Percentiles rank a stretch among this genome's conserved stretches.
Conservation (phyloP, 306 rosid genomes). For the Casuarina glauca region DNA sequence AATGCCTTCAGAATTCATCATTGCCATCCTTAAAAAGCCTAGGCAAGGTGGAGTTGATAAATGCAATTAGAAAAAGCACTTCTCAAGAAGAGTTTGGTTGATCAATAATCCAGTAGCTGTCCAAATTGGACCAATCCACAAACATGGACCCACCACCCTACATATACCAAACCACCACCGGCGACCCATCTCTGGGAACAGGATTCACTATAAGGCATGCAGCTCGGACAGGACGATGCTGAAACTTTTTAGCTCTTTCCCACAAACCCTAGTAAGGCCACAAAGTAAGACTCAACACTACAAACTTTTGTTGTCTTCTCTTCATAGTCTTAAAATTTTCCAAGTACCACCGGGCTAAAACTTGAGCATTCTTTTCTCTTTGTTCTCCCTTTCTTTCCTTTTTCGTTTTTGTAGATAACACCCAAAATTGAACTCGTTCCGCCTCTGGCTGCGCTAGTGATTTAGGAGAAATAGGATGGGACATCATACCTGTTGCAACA, state of each 20-base stretch:
- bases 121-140: slow-evolving; percentile 27
- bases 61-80: background rate
- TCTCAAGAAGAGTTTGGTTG: background rate
- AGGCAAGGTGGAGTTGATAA: background rate
- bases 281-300: slow-evolving; percentile 31
- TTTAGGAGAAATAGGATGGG: slow-evolving; percentile 50
- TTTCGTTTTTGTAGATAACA: slow-evolving; percentile 2
- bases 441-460: slow-evolving; percentile 13
- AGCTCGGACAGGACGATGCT: slow-evolving; percentile 38
- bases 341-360: slow-evolving; percentile 28
- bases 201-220: slow-evolving; percentile 53
- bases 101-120: slow-evolving; percentile 1
- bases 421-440: slow-evolving; percentile 26
- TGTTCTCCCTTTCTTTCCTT: slow-evolving; percentile 21
- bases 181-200: slow-evolving; percentile 21
- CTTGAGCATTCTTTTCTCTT: slow-evolving; percentile 18
- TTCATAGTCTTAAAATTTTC: slow-evolving; percentile 14
- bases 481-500: slow-evolving; percentile 93
- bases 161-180: slow-evolving; percentile 54
- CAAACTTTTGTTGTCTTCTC: slow-evolving; percentile 16
- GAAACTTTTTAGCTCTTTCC: slow-evolving; percentile 48
- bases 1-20: background rate
- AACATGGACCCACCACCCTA: slow-evolving; percentile 36
- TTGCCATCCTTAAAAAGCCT: background rate
- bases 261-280: slow-evolving; percentile 57